Conservation (phyloP, 2,329 filamentous ascomycete genomes). For the Orbilia blumenaviensis region DNA sequence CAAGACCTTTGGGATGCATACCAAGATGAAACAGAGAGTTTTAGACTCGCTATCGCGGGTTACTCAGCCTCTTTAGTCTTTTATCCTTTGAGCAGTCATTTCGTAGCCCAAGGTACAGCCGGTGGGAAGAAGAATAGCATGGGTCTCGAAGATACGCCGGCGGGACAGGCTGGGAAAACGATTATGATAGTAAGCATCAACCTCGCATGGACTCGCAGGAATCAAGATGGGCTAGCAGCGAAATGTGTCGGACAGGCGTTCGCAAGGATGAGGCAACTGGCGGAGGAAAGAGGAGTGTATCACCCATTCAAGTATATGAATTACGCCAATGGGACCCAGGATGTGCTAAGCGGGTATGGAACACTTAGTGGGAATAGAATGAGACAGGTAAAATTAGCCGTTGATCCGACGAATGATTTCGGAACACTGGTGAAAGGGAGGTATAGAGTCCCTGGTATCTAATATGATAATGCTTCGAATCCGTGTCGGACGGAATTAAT, state of each 20-base stretch:
- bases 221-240: slow-evolving; percentile 20
- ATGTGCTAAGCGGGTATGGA: slow-evolving; percentile 42
- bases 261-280: slow-evolving; percentile 6
- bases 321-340: slow-evolving; percentile 47
- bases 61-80: slow-evolving; percentile 34
- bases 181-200: slow-evolving; percentile 52
- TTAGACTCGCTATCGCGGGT: slow-evolving; percentile 13
- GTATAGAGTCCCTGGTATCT: slow-evolving; percentile 15
- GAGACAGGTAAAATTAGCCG: slow-evolving; percentile 17
- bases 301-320: slow-evolving; percentile 49
- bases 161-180: slow-evolving; percentile 24
- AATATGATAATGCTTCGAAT: neutral
- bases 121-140: slow-evolving; percentile 45
- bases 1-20: slow-evolving; percentile 29
- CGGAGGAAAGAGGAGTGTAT: slow-evolving; percentile 4
- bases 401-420: slow-evolving; percentile 48
- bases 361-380: slow-evolving; percentile 16
- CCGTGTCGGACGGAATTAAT: too few relatives aligned
- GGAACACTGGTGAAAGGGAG: slow-evolving; percentile 41
- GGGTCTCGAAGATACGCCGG: slow-evolving; percentile 34
- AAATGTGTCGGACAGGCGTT: slow-evolving; percentile 20
- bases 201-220: slow-evolving; percentile 16
- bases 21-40: neutral
- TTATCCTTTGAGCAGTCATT: slow-evolving; percentile 30
- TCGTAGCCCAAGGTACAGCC: slow-evolving; percentile 18